These are phyloP conservation scores for Beauveria scarabaeidicola DNA, from an alignment of 2,329 filamentous ascomycete genomes.

Conservation along the genomic window DNA sequence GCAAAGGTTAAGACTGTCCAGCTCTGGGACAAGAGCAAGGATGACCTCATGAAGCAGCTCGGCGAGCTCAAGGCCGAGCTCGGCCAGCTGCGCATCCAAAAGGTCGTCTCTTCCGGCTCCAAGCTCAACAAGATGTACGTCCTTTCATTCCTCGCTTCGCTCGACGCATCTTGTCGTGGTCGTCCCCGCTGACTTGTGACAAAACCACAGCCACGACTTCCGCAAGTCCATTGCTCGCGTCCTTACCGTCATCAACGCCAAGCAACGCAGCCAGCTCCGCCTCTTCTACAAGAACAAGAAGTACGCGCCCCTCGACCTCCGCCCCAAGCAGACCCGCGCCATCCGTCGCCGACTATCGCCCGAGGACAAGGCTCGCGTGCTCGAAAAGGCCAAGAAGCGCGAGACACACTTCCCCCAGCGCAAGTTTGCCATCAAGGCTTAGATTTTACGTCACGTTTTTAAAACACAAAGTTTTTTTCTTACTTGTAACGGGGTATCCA, in stretches of 20 bases:
- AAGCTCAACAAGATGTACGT: conserved; percentile 97
- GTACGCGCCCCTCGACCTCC: conserved; percentile 96
- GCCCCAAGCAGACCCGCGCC: conserved; percentile 95
- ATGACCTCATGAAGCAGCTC: conserved; percentile 92
- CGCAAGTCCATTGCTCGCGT: conserved; percentile 99
- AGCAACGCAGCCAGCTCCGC: conserved; percentile 95
- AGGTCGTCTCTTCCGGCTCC: conserved; percentile 88
- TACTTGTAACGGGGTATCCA: background rate
- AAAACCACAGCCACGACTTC: conserved; percentile 77
- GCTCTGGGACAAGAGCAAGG: conserved; percentile 99
- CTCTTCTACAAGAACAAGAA: conserved; percentile 99
- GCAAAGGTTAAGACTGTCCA: conserved; percentile 84
- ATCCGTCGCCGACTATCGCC: conserved; percentile 92
- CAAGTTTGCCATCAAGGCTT: conserved; percentile 94
- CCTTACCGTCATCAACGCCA: conserved; percentile 99
- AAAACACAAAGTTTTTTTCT: conserved; percentile 24
- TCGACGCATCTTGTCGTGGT: background rate
- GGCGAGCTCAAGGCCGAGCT: conserved; percentile 94
- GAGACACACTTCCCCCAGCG: conserved; percentile 92
- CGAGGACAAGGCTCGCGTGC: conserved; percentile 75
- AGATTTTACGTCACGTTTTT: conserved; percentile 25
- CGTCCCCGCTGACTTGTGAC: background rate
- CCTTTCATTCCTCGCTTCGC: conserved; percentile 3
- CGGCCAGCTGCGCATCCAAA: conserved; percentile 93
- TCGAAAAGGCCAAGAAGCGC: conserved; percentile 97